phyloP scores from a whole-genome alignment of 306 rosid genomes.

The Castanospermum australe region DNA sequence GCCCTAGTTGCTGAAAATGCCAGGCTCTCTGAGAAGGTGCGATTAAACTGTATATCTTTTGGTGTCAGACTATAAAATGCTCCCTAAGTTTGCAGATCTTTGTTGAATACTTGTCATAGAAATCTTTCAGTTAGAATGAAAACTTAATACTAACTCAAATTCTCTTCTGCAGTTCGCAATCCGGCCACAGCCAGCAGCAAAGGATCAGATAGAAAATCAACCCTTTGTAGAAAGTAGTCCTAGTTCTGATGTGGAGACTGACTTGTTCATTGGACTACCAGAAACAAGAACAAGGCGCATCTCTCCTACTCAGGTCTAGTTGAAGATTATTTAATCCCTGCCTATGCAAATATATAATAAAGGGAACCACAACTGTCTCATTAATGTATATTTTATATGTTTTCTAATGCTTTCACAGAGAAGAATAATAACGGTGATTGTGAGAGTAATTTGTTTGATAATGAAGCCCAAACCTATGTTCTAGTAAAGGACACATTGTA shows the following conservation, averaged over 20 bases:
- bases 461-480: not conserved
- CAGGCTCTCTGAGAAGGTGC: conserved; percentile 69
- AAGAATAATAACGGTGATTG: conserved; percentile 13
- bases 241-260: conserved; percentile 79
- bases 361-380: conserved; percentile 11
- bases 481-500: not conserved
- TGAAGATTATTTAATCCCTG: conserved; percentile 6
- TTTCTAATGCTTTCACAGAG: not conserved
- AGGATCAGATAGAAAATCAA: conserved; percentile 27
- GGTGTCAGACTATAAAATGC: too few relatives aligned
- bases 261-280: conserved; percentile 74
- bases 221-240: conserved; percentile 48
- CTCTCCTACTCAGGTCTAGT: not conserved
- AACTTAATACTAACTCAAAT: not conserved
- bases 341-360: conserved; percentile 18
- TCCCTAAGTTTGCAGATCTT: not conserved
- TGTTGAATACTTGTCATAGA: not conserved
- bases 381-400: not conserved
- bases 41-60: not conserved
- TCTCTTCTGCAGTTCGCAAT: conserved; percentile 35
- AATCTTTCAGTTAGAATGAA: not conserved
- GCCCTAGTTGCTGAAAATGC: conserved; percentile 58
- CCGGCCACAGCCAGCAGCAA: conserved; percentile 11
- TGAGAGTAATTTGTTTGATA: not conserved
- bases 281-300: conserved; percentile 35